These are phyloP conservation scores for Soucietia sequanensis DNA, from an alignment of 805 yeast genomes.

Conservation along the genomic window DNA sequence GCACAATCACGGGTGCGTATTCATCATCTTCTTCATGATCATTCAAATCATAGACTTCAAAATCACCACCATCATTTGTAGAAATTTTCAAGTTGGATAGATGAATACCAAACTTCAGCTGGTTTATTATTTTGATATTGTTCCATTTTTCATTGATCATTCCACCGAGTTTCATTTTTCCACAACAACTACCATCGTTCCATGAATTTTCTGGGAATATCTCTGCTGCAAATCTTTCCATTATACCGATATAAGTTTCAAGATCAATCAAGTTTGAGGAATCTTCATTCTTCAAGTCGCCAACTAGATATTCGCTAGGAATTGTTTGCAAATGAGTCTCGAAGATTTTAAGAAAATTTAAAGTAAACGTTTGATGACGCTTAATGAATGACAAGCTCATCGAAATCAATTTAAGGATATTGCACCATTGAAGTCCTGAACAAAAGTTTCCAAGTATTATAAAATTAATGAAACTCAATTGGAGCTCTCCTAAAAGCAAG, in stretches of 20 bases:
- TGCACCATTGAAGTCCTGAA: constrained; percentile 64
- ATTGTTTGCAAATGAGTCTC: constrained; percentile 35
- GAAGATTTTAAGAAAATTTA: constrained; percentile 28
- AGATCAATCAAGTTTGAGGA: constrained; percentile 16
- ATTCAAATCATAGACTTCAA: constrained; percentile 23
- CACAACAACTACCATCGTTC: constrained; percentile 14
- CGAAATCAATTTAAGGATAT: constrained; percentile 43
- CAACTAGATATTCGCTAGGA: constrained; percentile 41
- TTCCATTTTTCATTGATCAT: constrained; percentile 17
- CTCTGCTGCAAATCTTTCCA: constrained; percentile 19
- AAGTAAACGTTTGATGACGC: constrained; percentile 21
- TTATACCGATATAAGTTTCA: constrained; percentile 10
- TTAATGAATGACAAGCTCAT: constrained; percentile 23
- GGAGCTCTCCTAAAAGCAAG: constrained; percentile 51
- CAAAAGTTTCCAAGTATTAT: constrained; percentile 61
- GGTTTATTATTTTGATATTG: constrained; percentile 7
- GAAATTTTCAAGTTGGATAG: constrained; percentile 7
- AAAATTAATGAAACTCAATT: constrained; percentile 48
- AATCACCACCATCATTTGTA: constrained; percentile 14
- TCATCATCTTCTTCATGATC: constrained; percentile 24
- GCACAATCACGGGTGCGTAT: constrained; percentile 25
- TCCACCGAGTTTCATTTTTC: constrained; percentile 17
- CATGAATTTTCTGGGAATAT: constrained; percentile 9
- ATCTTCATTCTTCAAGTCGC: constrained; percentile 6
- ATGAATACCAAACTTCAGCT: constrained; percentile 10